Evolutionary conservation across 768 basidiomycete genomes (phyloP).

Genomic region (Mycena metata): DNA sequence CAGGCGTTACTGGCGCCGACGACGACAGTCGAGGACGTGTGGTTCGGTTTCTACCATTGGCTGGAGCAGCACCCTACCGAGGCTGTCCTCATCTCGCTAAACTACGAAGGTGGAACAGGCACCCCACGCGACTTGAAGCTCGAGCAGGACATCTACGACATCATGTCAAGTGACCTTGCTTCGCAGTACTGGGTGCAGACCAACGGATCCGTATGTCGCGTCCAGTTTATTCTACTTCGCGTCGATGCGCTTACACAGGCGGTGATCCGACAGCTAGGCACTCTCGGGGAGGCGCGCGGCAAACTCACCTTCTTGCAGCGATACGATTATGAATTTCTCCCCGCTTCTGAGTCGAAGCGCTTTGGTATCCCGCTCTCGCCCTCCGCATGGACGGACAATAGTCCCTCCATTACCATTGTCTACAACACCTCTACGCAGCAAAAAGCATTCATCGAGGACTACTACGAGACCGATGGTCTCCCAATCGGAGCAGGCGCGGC

Average conservation of each 20-base stretch:
- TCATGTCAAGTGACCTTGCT: conserved; percentile 54
- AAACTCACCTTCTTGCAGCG: conserved; percentile 67
- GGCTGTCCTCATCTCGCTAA: conserved; percentile 64
- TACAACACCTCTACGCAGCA: conserved; percentile 56
- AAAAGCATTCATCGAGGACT: conserved; percentile 63
- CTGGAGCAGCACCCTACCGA: conserved; percentile 66
- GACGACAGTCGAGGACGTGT: conserved; percentile 63
- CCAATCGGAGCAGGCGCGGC: conserved; percentile 49
- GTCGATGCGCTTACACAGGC: neutral
- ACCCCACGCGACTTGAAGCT: conserved; percentile 59
- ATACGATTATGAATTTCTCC: conserved; percentile 58
- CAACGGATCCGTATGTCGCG: conserved; percentile 53
- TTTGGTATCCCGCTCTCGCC: conserved; percentile 62
- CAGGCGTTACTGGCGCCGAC: conserved; percentile 58
- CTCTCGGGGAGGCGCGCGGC: conserved; percentile 64
- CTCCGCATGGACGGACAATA: conserved; percentile 63
- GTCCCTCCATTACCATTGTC: conserved; percentile 56
- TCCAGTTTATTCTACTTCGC: neutral
- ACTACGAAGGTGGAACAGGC: conserved; percentile 61
- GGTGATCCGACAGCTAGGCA: conserved; percentile 54
- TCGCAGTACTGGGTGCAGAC: conserved; percentile 63
- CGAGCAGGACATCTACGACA: conserved; percentile 56
- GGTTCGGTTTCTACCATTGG: conserved; percentile 66
- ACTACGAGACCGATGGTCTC: conserved; percentile 53
- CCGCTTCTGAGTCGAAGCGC: conserved; percentile 52